Conservation (phyloP, 768 basidiomycete species). For the Leccinum ochraceum region DNA sequence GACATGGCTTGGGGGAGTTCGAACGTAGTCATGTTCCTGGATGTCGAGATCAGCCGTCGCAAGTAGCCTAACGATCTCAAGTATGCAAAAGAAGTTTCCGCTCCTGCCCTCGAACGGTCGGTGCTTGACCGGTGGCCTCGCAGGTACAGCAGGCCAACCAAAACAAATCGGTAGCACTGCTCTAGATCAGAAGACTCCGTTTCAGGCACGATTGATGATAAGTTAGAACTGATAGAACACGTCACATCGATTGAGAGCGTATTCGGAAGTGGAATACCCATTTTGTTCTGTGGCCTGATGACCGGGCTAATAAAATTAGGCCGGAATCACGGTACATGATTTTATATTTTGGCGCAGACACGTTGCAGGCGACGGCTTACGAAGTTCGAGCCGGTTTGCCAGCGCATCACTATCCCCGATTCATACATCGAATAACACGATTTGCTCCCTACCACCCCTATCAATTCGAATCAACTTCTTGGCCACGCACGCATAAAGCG, state of each 20-base stretch:
- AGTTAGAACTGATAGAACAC: neutral
- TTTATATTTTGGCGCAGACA: neutral
- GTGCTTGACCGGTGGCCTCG: neutral
- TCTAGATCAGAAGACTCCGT: neutral
- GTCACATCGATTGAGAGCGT: neutral
- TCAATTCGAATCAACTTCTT: slow-evolving; percentile 80
- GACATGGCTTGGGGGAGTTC: neutral
- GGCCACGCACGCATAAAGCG: slow-evolving; percentile 78
- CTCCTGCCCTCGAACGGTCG: neutral
- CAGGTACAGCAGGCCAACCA: neutral
- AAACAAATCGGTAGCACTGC: neutral
- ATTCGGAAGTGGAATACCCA: neutral
- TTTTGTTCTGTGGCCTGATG: neutral
- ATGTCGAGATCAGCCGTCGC: neutral
- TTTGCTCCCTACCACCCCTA: slow-evolving; percentile 70
- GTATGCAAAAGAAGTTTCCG: neutral
- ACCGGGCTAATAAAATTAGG: neutral
- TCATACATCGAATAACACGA: slow-evolving; percentile 65
- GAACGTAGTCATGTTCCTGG: neutral
- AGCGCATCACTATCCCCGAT: neutral
- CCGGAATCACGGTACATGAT: neutral
- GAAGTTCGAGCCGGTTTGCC: neutral
- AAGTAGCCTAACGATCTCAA: neutral
- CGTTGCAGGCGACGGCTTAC: neutral
- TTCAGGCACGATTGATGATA: neutral